phyloP scores from a whole-genome alignment of 1,284 basidiomycete species.

The Cutaneotrichosporon sp. region DNA sequence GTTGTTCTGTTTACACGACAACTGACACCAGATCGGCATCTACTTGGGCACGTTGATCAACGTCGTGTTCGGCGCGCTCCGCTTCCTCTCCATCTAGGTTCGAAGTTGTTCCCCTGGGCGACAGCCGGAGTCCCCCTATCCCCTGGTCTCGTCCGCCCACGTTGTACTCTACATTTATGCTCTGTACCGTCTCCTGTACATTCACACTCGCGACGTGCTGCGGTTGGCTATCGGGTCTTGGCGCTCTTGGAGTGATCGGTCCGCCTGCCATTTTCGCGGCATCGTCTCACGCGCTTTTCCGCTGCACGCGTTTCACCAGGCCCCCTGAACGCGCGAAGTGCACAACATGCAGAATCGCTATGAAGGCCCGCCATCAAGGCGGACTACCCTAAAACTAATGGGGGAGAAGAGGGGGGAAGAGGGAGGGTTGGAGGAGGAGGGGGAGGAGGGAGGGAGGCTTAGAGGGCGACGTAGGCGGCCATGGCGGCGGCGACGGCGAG shows the following conservation, averaged over 20 bases:
- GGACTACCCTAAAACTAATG: background rate
- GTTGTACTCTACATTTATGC: conserved; percentile 1
- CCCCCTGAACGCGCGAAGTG: background rate
- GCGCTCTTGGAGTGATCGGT: too few relatives aligned
- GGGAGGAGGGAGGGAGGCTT: conserved; percentile 6
- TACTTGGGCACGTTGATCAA: conserved; percentile 47
- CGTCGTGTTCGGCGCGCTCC: conserved; percentile 41
- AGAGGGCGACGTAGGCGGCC: conserved; percentile 33
- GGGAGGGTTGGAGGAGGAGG: background rate
- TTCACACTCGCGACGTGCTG: too few relatives aligned
- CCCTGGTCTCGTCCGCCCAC: background rate
- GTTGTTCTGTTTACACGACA: too few relatives aligned
- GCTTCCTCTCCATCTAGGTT: conserved; percentile 38
- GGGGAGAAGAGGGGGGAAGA: background rate
- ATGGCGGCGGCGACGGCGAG: conserved; percentile 30
- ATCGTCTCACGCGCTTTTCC: too few relatives aligned
- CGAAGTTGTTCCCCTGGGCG: too few relatives aligned
- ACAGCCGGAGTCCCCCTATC: too few relatives aligned
- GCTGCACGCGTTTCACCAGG: too few relatives aligned
- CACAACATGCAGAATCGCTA: conserved; percentile 8
- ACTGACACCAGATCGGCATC: conserved; percentile 47
- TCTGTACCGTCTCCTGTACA: background rate
- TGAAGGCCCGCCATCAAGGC: conserved; percentile 3
- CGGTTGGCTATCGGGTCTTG: too few relatives aligned
- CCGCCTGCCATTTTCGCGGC: too few relatives aligned